Evolutionary conservation across 2,329 filamentous ascomycete genomes (phyloP).

Genomic region (Fusarium secorum): DNA sequence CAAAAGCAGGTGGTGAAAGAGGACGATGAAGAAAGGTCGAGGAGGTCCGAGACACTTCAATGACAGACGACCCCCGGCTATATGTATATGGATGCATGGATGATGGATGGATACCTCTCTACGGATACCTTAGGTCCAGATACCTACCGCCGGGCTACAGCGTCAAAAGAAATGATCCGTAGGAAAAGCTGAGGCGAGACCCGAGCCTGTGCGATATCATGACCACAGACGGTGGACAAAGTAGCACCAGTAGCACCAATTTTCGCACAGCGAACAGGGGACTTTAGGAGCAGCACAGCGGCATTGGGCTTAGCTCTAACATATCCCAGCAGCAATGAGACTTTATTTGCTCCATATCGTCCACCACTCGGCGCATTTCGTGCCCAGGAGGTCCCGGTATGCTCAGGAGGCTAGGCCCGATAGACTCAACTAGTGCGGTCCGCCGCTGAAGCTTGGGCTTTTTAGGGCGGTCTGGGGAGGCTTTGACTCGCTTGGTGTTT

Average conservation of each 20-base stretch:
- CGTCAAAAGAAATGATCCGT: conserved; percentile 38
- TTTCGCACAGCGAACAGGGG: conserved; percentile 20
- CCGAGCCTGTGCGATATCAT: conserved; percentile 42
- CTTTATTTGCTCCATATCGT: conserved; percentile 26
- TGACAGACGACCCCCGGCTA: not conserved
- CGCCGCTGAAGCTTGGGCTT: conserved; percentile 31
- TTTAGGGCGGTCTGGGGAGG: conserved; percentile 16
- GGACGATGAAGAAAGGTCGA: conserved; percentile 19
- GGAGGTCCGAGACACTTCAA: conserved; percentile 23
- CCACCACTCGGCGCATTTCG: conserved; percentile 39
- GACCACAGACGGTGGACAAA: conserved; percentile 21
- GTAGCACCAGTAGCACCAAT: conserved; percentile 30
- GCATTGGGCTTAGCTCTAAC: conserved; percentile 37
- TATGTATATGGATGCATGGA: not conserved
- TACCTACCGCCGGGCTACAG: conserved; percentile 12
- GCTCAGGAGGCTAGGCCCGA: conserved; percentile 15
- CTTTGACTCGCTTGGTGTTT: not conserved
- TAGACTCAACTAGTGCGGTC: conserved; percentile 22
- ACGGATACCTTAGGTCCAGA: not conserved
- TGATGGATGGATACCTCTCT: not conserved
- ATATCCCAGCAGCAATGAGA: conserved; percentile 22
- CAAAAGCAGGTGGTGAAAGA: conserved; percentile 20
- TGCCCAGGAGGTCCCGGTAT: conserved; percentile 23
- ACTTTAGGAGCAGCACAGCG: conserved; percentile 23
- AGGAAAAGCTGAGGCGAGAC: conserved; percentile 33